Percentiles rank a stretch among this genome's conserved stretches.
Evolutionary conservation across 495 filamentous ascomycete genomes (phyloP).

Genomic region (Neurospora sp.): DNA sequence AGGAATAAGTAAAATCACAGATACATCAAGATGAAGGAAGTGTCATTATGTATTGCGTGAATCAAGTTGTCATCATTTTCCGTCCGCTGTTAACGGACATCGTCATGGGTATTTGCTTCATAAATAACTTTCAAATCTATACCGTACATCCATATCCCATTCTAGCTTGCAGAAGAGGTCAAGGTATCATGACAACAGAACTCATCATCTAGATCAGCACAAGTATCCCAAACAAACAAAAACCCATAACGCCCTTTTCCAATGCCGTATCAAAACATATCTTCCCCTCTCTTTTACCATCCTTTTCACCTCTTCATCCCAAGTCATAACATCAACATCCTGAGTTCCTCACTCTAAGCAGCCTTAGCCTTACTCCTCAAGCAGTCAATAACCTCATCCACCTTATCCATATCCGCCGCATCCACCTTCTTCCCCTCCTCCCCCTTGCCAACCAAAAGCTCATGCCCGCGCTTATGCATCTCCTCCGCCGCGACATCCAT

Average conservation of each 20-base stretch:
- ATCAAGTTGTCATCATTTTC: neutral
- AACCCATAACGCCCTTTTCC: neutral
- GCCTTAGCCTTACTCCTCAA: slow-evolving; percentile 44
- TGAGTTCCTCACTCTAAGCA: neutral
- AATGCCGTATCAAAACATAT: neutral
- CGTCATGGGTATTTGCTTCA: neutral
- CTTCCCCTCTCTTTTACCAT: neutral
- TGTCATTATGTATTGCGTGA: neutral
- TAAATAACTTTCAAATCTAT: neutral
- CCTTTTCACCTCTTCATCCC: slow-evolving; percentile 3
- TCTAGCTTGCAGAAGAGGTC: neutral
- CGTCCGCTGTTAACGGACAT: neutral
- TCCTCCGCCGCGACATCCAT: slow-evolving; percentile 56
- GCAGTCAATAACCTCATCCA: slow-evolving; percentile 62
- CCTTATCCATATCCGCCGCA: slow-evolving; percentile 73
- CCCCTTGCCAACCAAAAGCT: slow-evolving; percentile 12
- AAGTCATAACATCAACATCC: neutral
- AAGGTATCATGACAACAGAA: neutral
- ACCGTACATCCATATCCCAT: neutral
- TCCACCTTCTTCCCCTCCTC: slow-evolving; percentile 43
- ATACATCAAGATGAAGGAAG: neutral
- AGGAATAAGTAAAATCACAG: neutral
- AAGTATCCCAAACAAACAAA: neutral
- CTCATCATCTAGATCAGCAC: neutral
- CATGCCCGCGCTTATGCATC: slow-evolving; percentile 42